These are phyloP conservation scores for Mucor piriformis DNA, from an alignment of 371 early-diverging fungal genomes.

Conservation along the genomic window DNA sequence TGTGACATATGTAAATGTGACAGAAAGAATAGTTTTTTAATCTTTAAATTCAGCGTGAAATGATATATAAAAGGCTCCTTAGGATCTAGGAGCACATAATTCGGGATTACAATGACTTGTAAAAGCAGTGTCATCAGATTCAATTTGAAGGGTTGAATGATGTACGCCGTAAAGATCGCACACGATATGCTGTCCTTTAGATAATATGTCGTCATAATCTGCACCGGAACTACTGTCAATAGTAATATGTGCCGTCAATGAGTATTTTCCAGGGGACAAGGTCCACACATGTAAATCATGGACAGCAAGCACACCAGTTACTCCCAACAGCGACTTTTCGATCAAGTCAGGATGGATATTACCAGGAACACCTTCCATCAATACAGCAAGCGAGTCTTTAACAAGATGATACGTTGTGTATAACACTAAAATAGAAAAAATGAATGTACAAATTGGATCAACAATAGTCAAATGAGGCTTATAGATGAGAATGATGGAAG, in stretches of 20 bases:
- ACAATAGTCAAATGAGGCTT: constrained; percentile 69
- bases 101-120: constrained; percentile 57
- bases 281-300: constrained; percentile 80
- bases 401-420: constrained; percentile 70
- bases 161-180: constrained; percentile 70
- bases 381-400: constrained; percentile 63
- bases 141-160: constrained; percentile 73
- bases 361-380: constrained; percentile 76
- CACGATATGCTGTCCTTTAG: constrained; percentile 62
- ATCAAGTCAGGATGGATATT: constrained; percentile 69
- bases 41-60: too few species aligned
- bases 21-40: too few species aligned
- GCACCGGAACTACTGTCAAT: constrained; percentile 22
- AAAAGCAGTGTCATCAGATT: constrained; percentile 48
- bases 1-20: neutral
- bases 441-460: constrained; percentile 87
- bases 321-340: constrained; percentile 47
- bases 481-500: constrained; percentile 74
- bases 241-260: constrained; percentile 51
- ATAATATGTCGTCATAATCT: constrained; percentile 55
- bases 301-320: constrained; percentile 65
- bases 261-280: constrained; percentile 69
- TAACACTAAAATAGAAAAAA: constrained; percentile 81
- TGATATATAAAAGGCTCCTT: neutral
- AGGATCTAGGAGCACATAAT: constrained; percentile 34